phyloP scores from a whole-genome alignment of 1,284 basidiomycete species.

The Melanopsichium pennsylvanicum region DNA sequence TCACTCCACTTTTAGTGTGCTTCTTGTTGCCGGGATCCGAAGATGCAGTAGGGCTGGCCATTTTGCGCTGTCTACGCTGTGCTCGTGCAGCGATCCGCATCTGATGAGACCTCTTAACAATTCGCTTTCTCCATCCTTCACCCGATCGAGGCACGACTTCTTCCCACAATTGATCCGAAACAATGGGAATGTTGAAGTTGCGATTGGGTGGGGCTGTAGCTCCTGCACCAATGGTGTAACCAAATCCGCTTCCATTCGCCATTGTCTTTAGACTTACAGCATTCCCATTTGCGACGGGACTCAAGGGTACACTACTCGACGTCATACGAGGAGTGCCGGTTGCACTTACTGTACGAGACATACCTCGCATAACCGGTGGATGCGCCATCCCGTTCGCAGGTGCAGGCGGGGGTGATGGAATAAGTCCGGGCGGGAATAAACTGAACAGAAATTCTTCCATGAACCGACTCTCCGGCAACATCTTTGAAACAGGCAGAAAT shows the following conservation, averaged over 20 bases:
- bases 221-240: slow-evolving; percentile 22
- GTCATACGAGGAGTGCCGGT: slow-evolving; percentile 16
- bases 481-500: slow-evolving; percentile 29
- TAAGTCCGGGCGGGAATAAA: slow-evolving; percentile 30
- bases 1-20: neutral
- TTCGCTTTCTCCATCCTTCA: slow-evolving; percentile 23
- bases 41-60: too few species aligned
- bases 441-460: slow-evolving; percentile 35
- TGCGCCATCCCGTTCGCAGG: neutral
- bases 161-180: slow-evolving; percentile 49
- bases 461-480: slow-evolving; percentile 36
- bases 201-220: slow-evolving; percentile 18
- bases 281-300: slow-evolving; percentile 1
- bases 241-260: slow-evolving; percentile 4
- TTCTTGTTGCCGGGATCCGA: too few species aligned
- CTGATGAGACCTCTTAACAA: slow-evolving; percentile 16
- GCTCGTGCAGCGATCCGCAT: slow-evolving; percentile 8
- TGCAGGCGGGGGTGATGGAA: slow-evolving; percentile 9
- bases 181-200: slow-evolving; percentile 30
- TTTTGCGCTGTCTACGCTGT: slow-evolving; percentile 14
- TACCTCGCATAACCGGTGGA: neutral
- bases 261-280: too few species aligned
- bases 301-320: neutral
- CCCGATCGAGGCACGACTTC: slow-evolving; percentile 42
- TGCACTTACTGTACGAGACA: neutral